These are phyloP conservation scores for Claviceps spartinae DNA, from an alignment of 2,329 filamentous ascomycete genomes.

Conservation along the genomic window DNA sequence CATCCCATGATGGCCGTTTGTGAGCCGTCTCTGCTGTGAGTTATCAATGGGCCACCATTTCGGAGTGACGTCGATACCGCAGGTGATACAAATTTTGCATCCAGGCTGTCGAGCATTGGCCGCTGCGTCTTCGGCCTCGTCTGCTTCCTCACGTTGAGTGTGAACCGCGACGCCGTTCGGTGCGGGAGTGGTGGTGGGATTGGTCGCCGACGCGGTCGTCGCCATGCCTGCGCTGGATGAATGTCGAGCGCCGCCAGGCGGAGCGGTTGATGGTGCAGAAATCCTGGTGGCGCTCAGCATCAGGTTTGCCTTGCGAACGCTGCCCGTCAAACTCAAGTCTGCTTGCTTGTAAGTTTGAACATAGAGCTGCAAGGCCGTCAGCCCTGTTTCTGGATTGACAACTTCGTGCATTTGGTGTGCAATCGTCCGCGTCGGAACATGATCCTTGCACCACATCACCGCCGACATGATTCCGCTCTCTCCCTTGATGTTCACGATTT, in stretches of 20 bases:
- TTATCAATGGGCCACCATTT: conserved; percentile 55
- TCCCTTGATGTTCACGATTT: conserved; percentile 64
- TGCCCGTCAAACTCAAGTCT: conserved; percentile 78
- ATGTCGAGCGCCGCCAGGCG: conserved; percentile 30
- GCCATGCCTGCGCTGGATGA: conserved; percentile 25
- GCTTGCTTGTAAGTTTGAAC: conserved; percentile 89
- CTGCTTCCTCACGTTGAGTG: conserved; percentile 9
- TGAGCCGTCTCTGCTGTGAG: conserved; percentile 35
- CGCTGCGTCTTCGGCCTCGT: conserved; percentile 14
- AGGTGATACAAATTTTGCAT: conserved; percentile 48
- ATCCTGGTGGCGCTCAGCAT: conserved; percentile 50
- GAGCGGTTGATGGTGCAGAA: conserved; percentile 19
- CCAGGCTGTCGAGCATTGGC: conserved; percentile 22
- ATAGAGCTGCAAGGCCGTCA: conserved; percentile 74
- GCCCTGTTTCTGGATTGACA: conserved; percentile 49
- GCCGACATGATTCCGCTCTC: conserved; percentile 79
- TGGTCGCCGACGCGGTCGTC: conserved; percentile 5
- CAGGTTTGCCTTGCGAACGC: conserved; percentile 80
- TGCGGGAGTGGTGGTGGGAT: background rate
- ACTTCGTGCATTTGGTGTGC: conserved; percentile 70
- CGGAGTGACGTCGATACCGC: conserved; percentile 57
- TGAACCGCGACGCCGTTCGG: conserved; percentile 10
- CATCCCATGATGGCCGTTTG: conserved; percentile 35
- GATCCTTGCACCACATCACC: conserved; percentile 82
- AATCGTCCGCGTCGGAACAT: conserved; percentile 55